phyloP scores from a whole-genome alignment of 2,329 filamentous ascomycete species.

The Penicillium sumatraense region DNA sequence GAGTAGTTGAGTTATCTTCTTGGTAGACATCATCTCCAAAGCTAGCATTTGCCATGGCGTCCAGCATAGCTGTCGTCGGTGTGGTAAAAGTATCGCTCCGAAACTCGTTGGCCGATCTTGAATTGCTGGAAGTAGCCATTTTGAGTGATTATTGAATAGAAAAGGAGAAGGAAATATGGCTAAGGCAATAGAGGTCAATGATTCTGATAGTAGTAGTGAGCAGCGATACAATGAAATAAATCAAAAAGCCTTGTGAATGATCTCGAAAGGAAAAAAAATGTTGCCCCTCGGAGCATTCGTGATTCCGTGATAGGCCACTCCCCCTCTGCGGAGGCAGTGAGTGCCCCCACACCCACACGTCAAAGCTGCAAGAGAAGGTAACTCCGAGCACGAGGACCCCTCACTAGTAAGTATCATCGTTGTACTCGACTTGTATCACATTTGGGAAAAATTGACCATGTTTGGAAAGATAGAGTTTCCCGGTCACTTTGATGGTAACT shows the following conservation, averaged over 20 bases:
- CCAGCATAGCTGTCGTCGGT: slow-evolving; percentile 15
- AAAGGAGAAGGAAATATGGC: not conserved
- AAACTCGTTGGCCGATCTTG: slow-evolving; percentile 11
- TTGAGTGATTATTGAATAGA: not conserved
- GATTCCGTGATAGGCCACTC: not conserved
- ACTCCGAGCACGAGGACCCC: not conserved
- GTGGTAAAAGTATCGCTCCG: slow-evolving; percentile 16
- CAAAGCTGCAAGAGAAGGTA: not conserved
- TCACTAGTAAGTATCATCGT: not conserved
- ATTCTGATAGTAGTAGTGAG: not conserved
- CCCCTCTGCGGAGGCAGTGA: not conserved
- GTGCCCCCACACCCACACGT: not conserved
- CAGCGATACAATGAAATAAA: not conserved
- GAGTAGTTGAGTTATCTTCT: slow-evolving; percentile 33
- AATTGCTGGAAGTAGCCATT: not conserved
- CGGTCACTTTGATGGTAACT: too few relatives aligned
- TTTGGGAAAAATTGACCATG: too few relatives aligned
- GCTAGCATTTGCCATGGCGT: slow-evolving; percentile 26
- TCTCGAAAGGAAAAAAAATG: not conserved
- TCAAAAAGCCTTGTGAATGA: not conserved
- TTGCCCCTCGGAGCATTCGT: not conserved
- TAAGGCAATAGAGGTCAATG: not conserved
- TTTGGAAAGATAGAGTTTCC: too few relatives aligned
- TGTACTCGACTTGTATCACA: too few relatives aligned
- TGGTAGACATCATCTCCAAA: slow-evolving; percentile 42